These are phyloP conservation scores for Coemansia sp. DNA, from an alignment of 192 early-diverging fungal species.

Conservation along the genomic window DNA sequence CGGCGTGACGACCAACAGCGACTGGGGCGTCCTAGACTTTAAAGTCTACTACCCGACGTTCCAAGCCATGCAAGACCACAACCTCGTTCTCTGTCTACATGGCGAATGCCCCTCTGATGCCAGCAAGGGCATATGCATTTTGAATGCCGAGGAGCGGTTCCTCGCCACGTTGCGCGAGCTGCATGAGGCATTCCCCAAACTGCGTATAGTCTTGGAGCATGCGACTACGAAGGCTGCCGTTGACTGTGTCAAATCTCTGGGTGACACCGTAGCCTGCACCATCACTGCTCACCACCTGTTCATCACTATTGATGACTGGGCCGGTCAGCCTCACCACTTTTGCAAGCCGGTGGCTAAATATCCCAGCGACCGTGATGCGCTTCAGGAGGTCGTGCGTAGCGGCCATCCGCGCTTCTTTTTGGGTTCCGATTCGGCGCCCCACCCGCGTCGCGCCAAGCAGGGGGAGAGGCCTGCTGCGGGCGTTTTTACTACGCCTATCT, in stretches of 20 bases:
- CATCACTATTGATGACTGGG: conserved; percentile 95
- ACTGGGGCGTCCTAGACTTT: conserved; percentile 78
- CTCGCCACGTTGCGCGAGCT: conserved; percentile 80
- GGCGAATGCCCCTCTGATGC: conserved; percentile 90
- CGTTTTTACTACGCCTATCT: conserved; percentile 87
- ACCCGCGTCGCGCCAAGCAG: conserved; percentile 86
- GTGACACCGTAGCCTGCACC: conserved; percentile 87
- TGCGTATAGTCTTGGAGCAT: conserved; percentile 95
- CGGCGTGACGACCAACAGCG: conserved; percentile 97
- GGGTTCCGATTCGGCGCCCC: conserved; percentile 95
- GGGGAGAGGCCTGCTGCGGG: conserved; percentile 76
- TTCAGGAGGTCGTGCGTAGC: conserved; percentile 75
- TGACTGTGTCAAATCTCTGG: conserved; percentile 85
- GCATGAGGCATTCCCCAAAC: conserved; percentile 85
- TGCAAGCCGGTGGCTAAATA: conserved; percentile 99
- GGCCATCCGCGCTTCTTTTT: conserved; percentile 97
- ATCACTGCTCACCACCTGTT: conserved; percentile 96
- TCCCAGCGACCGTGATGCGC: conserved; percentile 84
- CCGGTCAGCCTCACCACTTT: conserved; percentile 92
- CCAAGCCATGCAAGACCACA: conserved; percentile 89
- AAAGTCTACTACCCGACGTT: conserved; percentile 88
- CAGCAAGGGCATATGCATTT: conserved; percentile 82
- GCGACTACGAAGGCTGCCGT: conserved; percentile 94
- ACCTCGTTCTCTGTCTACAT: conserved; percentile 94
- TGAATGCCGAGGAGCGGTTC: conserved; percentile 96